phyloP scores from a whole-genome alignment of 257 asterid species.

The Solanum piurae region DNA sequence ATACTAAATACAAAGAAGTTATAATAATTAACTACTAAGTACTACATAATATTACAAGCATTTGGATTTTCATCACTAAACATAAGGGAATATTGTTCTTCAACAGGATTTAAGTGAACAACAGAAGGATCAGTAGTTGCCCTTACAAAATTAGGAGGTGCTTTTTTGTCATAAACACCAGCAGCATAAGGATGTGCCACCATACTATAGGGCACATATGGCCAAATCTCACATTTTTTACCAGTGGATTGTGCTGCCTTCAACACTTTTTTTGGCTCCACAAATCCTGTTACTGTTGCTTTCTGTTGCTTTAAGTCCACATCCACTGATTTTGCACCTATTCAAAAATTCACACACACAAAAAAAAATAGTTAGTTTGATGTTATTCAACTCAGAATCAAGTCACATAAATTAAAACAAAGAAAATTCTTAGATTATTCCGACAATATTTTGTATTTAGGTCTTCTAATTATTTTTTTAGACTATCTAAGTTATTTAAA shows the following conservation, averaged over 20 bases:
- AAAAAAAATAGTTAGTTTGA: not conserved
- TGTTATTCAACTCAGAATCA: not conserved
- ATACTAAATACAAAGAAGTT: not conserved
- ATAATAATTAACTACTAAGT: not conserved
- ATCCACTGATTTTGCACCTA: constrained; percentile 73
- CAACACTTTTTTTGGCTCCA: constrained; percentile 69
- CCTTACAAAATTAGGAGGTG: constrained; percentile 66
- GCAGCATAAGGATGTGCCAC: constrained; percentile 77
- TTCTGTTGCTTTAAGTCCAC: constrained; percentile 78
- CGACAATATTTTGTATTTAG: not conserved
- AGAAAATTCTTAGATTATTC: not conserved
- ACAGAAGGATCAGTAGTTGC: constrained; percentile 58
- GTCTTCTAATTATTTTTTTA: not conserved
- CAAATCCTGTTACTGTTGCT: constrained; percentile 72
- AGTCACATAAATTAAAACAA: not conserved
- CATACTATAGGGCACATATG: constrained; percentile 58
- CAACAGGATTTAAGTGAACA: constrained; percentile 60
- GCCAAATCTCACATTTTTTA: constrained; percentile 76
- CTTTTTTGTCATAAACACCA: constrained; percentile 86
- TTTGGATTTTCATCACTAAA: constrained; percentile 79
- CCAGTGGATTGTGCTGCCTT: constrained; percentile 52
- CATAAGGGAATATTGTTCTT: constrained; percentile 65
- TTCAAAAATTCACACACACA: not conserved
- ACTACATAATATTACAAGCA: constrained; percentile 73
- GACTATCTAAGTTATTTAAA: not conserved